phyloP scores from a whole-genome alignment of 495 filamentous ascomycete species.

The Penicillium coprophilum region DNA sequence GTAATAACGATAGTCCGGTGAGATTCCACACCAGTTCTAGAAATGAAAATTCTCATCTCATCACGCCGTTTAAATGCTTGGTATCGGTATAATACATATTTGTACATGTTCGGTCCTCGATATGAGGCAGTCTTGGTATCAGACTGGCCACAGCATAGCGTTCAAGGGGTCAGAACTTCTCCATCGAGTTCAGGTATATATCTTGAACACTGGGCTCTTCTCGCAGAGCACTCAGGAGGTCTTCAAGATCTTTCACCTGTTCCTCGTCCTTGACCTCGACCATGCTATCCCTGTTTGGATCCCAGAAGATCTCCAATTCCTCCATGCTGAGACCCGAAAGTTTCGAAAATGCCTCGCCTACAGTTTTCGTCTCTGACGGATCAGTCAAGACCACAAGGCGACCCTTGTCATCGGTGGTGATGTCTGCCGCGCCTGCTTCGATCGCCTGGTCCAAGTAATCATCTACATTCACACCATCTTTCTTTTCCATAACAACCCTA shows the following conservation, averaged over 20 bases:
- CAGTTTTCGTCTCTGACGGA: constrained; percentile 63
- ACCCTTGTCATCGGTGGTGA: constrained; percentile 67
- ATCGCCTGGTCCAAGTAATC: constrained; percentile 79
- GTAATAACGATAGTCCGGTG: constrained; percentile 13
- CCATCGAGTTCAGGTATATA: constrained; percentile 61
- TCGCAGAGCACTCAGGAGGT: constrained; percentile 40
- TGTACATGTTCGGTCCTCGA: constrained; percentile 14
- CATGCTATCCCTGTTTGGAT: constrained; percentile 75
- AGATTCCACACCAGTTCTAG: not conserved
- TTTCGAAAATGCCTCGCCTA: constrained; percentile 60
- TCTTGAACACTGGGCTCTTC: constrained; percentile 66
- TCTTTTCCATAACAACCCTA: constrained; percentile 63
- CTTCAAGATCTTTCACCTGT: constrained; percentile 55
- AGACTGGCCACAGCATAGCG: not conserved
- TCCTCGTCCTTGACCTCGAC: constrained; percentile 53
- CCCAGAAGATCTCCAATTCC: constrained; percentile 79
- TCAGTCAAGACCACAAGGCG: constrained; percentile 74
- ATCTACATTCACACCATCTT: constrained; percentile 62
- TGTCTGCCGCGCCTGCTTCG: constrained; percentile 81
- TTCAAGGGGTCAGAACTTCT: constrained; percentile 25
- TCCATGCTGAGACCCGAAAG: constrained; percentile 61
- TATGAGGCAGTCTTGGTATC: not conserved
- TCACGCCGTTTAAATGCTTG: constrained; percentile 24
- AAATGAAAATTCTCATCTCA: not conserved
- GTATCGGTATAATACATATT: constrained; percentile 23